phyloP scores from a whole-genome alignment of 345 rosid genomes.

The Sonneratia caseolaris region DNA sequence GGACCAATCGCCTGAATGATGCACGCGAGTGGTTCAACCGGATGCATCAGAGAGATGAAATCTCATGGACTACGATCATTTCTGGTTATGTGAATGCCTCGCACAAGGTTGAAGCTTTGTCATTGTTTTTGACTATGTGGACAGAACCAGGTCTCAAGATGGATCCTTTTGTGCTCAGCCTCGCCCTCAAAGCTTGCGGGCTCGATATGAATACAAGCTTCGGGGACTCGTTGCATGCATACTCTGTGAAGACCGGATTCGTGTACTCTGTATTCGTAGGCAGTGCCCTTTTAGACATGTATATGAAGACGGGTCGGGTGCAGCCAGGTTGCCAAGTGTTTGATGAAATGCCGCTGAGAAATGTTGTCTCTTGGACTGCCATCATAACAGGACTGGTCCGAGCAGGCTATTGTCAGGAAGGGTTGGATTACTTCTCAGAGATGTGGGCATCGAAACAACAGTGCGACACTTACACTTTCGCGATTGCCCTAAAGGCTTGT shows the following conservation, averaged over 20 bases:
- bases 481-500: conserved; percentile 72
- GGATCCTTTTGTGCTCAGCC: conserved; percentile 61
- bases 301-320: conserved; percentile 41
- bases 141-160: conserved; percentile 33
- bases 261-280: conserved; percentile 61
- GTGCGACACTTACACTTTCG: conserved; percentile 47
- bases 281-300: conserved; percentile 64
- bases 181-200: conserved; percentile 70
- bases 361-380: conserved; percentile 79
- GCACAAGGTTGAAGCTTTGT: conserved; percentile 44
- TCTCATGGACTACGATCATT: conserved; percentile 70
- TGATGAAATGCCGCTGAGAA: conserved; percentile 50
- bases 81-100: conserved; percentile 50
- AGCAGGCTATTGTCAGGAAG: conserved; percentile 40
- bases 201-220: conserved; percentile 25
- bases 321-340: conserved; percentile 48
- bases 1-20: conserved; percentile 23
- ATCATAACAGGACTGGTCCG: conserved; percentile 69
- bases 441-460: conserved; percentile 44
- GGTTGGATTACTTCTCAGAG: conserved; percentile 47
- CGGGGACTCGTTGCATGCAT: conserved; percentile 67
- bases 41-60: conserved; percentile 56
- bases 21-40: conserved; percentile 70
- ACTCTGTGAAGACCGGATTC: conserved; percentile 42
- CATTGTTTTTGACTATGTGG: conserved; percentile 57